Evolutionary conservation across 2,329 filamentous ascomycete species (phyloP).

Genomic region (Huntiella decipiens): DNA sequence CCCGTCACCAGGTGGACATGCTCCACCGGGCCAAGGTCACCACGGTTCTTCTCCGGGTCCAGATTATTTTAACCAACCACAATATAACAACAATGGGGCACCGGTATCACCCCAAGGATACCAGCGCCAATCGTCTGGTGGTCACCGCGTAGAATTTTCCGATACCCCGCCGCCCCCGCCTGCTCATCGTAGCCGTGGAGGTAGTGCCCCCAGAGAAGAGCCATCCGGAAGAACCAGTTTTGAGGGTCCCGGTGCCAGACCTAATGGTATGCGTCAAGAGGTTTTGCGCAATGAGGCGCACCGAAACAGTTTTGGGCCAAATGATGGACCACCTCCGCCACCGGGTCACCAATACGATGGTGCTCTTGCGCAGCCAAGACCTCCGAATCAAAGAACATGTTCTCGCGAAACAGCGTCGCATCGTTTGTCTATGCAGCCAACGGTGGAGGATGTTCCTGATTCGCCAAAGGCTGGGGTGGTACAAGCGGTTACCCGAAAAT

Average conservation of each 20-base stretch:
- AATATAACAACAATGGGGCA: background rate
- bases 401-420: slow-evolving; percentile 30
- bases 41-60: background rate
- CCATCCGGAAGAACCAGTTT: slow-evolving; percentile 15
- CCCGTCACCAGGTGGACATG: background rate
- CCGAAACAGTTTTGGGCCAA: slow-evolving; percentile 24
- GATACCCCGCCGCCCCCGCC: slow-evolving; percentile 35
- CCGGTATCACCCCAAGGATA: background rate
- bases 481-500: slow-evolving; percentile 8
- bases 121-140: slow-evolving; percentile 20
- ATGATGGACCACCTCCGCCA: slow-evolving; percentile 21
- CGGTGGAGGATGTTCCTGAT: slow-evolving; percentile 45
- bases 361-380: slow-evolving; percentile 14
- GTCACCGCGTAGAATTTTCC: slow-evolving; percentile 19
- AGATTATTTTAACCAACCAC: background rate
- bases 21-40: background rate
- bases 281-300: slow-evolving; percentile 39
- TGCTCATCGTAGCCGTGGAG: slow-evolving; percentile 25
- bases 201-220: slow-evolving; percentile 6
- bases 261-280: slow-evolving; percentile 35
- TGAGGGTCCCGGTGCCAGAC: slow-evolving; percentile 23
- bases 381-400: slow-evolving; percentile 25
- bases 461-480: slow-evolving; percentile 18
- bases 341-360: slow-evolving; percentile 1
- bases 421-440: slow-evolving; percentile 37